Percentiles rank a stretch among this genome's conserved stretches.
Evolutionary conservation across 2,329 filamentous ascomycete species (phyloP).

Genomic region (Fusarium sp.): DNA sequence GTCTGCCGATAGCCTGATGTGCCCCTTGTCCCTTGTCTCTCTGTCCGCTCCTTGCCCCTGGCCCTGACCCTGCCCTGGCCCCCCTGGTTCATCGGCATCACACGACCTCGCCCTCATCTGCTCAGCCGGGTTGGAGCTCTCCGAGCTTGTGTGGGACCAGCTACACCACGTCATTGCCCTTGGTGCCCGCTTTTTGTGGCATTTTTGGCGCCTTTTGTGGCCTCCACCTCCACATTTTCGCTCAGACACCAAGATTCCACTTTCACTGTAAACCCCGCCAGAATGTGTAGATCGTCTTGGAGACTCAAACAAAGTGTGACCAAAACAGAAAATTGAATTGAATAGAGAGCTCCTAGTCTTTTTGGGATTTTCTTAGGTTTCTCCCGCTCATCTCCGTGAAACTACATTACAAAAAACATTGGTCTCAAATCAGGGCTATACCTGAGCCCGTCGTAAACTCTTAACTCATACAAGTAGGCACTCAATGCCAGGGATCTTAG

Average conservation of each 20-base stretch:
- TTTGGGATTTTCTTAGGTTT: conserved; percentile 44
- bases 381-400: conserved; percentile 35
- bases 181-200: conserved; percentile 13
- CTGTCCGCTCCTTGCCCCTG: not conserved
- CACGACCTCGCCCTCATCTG: conserved; percentile 24
- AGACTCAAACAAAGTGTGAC: conserved; percentile 2
- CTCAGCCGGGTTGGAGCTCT: conserved; percentile 38
- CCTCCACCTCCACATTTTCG: conserved; percentile 42
- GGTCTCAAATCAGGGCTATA: conserved; percentile 35
- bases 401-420: conserved; percentile 43
- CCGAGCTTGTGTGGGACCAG: conserved; percentile 44
- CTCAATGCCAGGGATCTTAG: conserved; percentile 57
- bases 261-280: not conserved
- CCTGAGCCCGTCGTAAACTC: conserved; percentile 37
- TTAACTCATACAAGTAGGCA: conserved; percentile 42
- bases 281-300: not conserved
- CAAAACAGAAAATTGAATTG: conserved; percentile 36
- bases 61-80: conserved; percentile 11
- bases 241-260: conserved; percentile 11
- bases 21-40: not conserved
- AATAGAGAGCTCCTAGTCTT: conserved; percentile 44
- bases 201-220: conserved; percentile 22
- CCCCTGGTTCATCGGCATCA: conserved; percentile 38
- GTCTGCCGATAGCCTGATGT: conserved; percentile 19
- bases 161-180: conserved; percentile 34